Conservation (phyloP, 73 alveolate species). For the Loxodes magnus region DNA sequence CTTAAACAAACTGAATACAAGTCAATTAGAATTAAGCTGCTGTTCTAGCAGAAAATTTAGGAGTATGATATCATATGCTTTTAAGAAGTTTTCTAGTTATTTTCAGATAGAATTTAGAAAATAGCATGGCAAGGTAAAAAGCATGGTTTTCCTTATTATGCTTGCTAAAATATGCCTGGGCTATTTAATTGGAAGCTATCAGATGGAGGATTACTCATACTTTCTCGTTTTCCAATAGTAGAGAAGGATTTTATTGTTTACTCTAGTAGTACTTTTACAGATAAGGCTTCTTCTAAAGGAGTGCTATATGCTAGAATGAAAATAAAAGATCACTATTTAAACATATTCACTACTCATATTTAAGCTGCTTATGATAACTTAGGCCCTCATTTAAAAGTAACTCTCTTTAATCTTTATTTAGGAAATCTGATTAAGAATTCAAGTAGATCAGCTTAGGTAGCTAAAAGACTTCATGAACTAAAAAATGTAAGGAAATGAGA, state of each 20-base stretch:
- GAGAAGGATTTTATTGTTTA: constrained; percentile 27
- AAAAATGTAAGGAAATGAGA: constrained; percentile 18
- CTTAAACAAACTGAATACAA: constrained; percentile 27
- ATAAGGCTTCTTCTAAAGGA: constrained; percentile 33
- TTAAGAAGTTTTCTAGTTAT: constrained; percentile 38
- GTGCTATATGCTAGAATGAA: constrained; percentile 40
- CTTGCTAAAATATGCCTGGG: constrained; percentile 20
- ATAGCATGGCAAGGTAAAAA: constrained; percentile 18
- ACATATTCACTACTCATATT: constrained; percentile 37
- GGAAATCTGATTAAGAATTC: constrained; percentile 11
- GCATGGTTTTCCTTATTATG: constrained; percentile 27
- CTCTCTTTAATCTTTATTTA: constrained; percentile 2
- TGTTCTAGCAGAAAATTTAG: constrained; percentile 4
- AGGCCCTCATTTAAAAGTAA: constrained; percentile 4
- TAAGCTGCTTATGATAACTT: constrained; percentile 39
- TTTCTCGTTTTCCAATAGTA: constrained; percentile 40
- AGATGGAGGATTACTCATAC: constrained; percentile 42
- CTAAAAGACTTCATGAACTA: constrained; percentile 24
- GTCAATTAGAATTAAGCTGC: constrained; percentile 13
- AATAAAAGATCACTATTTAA: constrained; percentile 22
- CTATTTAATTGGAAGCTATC: constrained; percentile 19
- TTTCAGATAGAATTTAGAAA: constrained; percentile 23
- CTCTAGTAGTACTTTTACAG: constrained; percentile 22
- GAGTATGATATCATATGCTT: constrained; percentile 47
- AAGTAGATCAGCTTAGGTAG: constrained; percentile 29